phyloP scores from a whole-genome alignment of 306 rosid genomes.

The Crotalaria pallida region DNA sequence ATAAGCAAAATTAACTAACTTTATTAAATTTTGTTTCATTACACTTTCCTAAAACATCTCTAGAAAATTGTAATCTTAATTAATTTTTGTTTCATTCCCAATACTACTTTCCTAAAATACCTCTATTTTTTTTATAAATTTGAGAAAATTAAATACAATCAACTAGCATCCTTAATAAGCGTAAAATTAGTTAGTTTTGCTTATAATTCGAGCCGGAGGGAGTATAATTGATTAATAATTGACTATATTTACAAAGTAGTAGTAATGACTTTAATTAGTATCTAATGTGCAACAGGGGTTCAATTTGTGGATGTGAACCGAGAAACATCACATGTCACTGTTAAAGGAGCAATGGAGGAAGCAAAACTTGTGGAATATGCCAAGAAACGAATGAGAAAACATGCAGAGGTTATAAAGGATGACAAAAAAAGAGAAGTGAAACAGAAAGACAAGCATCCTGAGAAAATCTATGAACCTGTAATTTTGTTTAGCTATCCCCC shows the following conservation, averaged over 20 bases:
- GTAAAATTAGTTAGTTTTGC: too few relatives aligned
- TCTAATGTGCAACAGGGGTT: constrained; percentile 40
- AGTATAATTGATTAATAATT: background rate
- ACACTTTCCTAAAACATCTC: too few relatives aligned
- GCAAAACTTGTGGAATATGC: constrained; percentile 31
- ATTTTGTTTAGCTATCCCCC: constrained; percentile 41
- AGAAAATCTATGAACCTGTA: background rate
- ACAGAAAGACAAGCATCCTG: background rate
- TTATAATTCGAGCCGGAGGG: too few relatives aligned
- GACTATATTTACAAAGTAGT: background rate
- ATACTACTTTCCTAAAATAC: too few relatives aligned
- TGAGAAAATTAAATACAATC: too few relatives aligned
- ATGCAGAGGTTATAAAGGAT: constrained; percentile 46
- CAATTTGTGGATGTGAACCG: constrained; percentile 41
- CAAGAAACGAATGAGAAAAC: constrained; percentile 48
- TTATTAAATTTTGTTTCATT: too few relatives aligned
- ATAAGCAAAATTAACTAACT: too few relatives aligned
- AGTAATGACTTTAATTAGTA: background rate
- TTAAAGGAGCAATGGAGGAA: constrained; percentile 53
- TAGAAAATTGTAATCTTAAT: too few relatives aligned
- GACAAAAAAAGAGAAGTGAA: background rate
- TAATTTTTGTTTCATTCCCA: too few relatives aligned
- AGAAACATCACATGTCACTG: constrained; percentile 49
- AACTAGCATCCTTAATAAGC: too few relatives aligned
- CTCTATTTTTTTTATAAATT: too few relatives aligned